Conservation (phyloP, 345 rosid genomes). For the Boechera divaricarpa region DNA sequence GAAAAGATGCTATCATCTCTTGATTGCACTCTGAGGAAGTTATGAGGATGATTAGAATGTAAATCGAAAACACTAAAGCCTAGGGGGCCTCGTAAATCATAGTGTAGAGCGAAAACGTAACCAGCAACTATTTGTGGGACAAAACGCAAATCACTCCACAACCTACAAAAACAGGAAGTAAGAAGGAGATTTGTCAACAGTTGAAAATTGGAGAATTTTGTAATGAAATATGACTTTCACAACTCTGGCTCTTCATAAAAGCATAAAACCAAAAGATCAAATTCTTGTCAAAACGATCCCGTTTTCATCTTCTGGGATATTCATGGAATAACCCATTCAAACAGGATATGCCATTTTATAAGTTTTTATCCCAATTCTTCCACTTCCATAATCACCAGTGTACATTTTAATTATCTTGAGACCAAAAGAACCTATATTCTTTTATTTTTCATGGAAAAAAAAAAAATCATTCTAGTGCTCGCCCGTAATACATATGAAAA, state of each 20-base stretch:
- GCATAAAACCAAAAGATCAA: conserved; percentile 26
- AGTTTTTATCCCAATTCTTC: conserved; percentile 32
- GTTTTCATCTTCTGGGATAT: conserved; percentile 39
- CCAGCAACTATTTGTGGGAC: neutral
- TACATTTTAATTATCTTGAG: neutral
- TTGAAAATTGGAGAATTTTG: neutral
- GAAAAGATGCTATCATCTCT: neutral
- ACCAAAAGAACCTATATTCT: neutral
- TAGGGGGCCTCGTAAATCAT: neutral
- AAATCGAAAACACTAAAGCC: neutral
- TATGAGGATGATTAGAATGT: neutral
- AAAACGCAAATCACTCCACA: conserved; percentile 15
- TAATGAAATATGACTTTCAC: neutral
- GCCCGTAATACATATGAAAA: neutral
- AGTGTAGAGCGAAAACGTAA: neutral
- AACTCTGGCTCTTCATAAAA: conserved; percentile 40
- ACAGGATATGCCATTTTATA: conserved; percentile 33
- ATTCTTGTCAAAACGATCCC: conserved; percentile 38
- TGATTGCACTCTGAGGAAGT: neutral
- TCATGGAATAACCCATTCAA: conserved; percentile 42
- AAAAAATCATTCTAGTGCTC: conserved; percentile 10
- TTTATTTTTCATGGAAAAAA: neutral
- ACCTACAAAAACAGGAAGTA: neutral
- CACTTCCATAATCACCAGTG: conserved; percentile 24
- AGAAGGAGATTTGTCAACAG: conserved; percentile 5